Percentiles rank a stretch among this genome's conserved stretches.
Evolutionary conservation across 352 stramenopile genomes (phyloP).

Genomic region (Pythium folliculosum): DNA sequence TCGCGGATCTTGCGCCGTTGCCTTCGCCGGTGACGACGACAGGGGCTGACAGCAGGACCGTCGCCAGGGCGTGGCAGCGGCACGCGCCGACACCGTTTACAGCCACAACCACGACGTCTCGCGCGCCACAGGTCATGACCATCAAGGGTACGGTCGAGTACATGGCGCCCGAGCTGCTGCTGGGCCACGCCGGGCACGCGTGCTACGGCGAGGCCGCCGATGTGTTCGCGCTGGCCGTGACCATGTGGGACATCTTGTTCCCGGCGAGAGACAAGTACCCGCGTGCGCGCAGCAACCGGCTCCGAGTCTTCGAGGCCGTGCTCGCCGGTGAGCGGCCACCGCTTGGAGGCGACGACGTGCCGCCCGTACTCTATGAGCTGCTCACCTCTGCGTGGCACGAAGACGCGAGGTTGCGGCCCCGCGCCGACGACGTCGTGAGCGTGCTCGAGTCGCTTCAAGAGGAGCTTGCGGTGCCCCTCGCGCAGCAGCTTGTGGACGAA

Average conservation of each 20-base stretch:
- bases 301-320: conserved; percentile 44
- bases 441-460: conserved; percentile 52
- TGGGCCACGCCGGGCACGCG: conserved; percentile 32
- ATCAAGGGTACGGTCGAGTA: conserved; percentile 52
- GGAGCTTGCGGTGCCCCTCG: conserved; percentile 39
- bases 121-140: conserved; percentile 32
- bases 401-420: conserved; percentile 38
- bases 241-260: conserved; percentile 68
- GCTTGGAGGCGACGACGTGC: conserved; percentile 32
- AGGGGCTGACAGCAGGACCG: conserved; percentile 32
- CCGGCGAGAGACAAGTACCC: conserved; percentile 41
- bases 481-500: conserved; percentile 26
- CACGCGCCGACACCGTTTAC: conserved; percentile 19
- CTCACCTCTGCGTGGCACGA: conserved; percentile 52
- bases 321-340: conserved; percentile 39
- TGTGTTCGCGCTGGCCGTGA: conserved; percentile 57
- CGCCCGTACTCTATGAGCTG: conserved; percentile 38
- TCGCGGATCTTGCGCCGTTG: conserved; percentile 10
- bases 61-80: conserved; percentile 18
- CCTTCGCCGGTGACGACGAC: conserved; percentile 16
- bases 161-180: conserved; percentile 59
- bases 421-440: conserved; percentile 41
- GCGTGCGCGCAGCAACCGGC: conserved; percentile 29
- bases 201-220: conserved; percentile 50
- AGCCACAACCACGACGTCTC: background rate